A percentile compares a stretch with the other conserved stretches of the same genome.
These are phyloP conservation scores for Torrubiella hemipterigena DNA, from an alignment of 2,329 filamentous ascomycete genomes.

Conservation along the genomic window DNA sequence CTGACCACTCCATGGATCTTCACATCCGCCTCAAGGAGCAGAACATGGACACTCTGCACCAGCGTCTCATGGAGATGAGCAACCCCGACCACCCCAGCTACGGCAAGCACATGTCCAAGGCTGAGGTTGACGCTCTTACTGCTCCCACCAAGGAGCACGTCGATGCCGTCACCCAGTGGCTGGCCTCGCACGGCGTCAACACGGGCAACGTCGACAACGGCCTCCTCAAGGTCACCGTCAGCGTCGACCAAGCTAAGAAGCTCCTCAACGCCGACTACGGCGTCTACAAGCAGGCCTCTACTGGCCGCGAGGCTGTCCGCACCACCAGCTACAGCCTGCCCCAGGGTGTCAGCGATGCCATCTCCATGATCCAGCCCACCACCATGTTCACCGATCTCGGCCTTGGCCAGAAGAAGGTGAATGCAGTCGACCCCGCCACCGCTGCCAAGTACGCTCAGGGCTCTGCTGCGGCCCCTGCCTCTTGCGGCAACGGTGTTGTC, in stretches of 20 bases:
- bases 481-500: not conserved
- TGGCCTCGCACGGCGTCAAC: slow-evolving; percentile 5
- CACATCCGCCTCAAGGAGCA: slow-evolving; percentile 7
- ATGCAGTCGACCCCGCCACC: not conserved
- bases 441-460: not conserved
- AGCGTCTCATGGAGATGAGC: slow-evolving; percentile 5
- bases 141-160: slow-evolving; percentile 5
- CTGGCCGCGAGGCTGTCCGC: slow-evolving; percentile 5
- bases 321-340: slow-evolving; percentile 7
- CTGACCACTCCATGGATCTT: slow-evolving; percentile 3
- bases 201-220: slow-evolving; percentile 4
- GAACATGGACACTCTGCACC: slow-evolving; percentile 5
- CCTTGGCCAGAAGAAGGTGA: not conserved
- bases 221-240: slow-evolving; percentile 2
- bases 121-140: slow-evolving; percentile 6
- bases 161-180: slow-evolving; percentile 6
- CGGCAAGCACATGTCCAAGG: slow-evolving; percentile 8
- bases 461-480: not conserved
- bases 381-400: slow-evolving; percentile 6
- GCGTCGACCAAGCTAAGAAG: slow-evolving; percentile 4
- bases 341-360: slow-evolving; percentile 1
- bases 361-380: slow-evolving; percentile 7
- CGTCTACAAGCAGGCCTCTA: slow-evolving; percentile 3
- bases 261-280: slow-evolving; percentile 5
- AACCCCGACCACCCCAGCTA: slow-evolving; percentile 6